phyloP scores from a whole-genome alignment of 2,329 filamentous ascomycete genomes.

The Ophidiomyces ophidiicola region DNA sequence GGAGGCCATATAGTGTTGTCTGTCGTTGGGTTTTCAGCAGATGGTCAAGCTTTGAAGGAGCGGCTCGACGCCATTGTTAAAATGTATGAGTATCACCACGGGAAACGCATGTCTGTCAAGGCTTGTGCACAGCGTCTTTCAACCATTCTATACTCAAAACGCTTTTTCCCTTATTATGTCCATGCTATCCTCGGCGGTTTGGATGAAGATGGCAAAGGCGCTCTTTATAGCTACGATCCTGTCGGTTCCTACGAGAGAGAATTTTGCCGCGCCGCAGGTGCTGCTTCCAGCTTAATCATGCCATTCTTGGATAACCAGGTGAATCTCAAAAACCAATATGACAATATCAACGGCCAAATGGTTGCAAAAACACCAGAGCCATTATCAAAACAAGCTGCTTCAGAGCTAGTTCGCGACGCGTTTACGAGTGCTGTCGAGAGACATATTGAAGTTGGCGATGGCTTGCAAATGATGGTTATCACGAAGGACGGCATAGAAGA shows the following conservation, averaged over 20 bases:
- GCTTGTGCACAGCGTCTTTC: slow-evolving; percentile 91
- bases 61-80: slow-evolving; percentile 89
- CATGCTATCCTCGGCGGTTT: slow-evolving; percentile 86
- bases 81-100: slow-evolving; percentile 97
- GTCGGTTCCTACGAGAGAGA: slow-evolving; percentile 96
- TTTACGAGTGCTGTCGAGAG: slow-evolving; percentile 97
- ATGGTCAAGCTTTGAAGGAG: slow-evolving; percentile 87
- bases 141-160: slow-evolving; percentile 92
- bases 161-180: slow-evolving; percentile 98
- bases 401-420: slow-evolving; percentile 85
- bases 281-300: slow-evolving; percentile 91
- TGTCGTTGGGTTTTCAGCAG: slow-evolving; percentile 89
- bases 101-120: slow-evolving; percentile 87
- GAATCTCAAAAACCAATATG: slow-evolving; percentile 98
- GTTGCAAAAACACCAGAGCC: slow-evolving; percentile 49
- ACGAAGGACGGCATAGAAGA: slow-evolving; percentile 82
- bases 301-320: slow-evolving; percentile 99
- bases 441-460: slow-evolving; percentile 97
- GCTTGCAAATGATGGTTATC: slow-evolving; percentile 88
- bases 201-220: slow-evolving; percentile 87
- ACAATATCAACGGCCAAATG: slow-evolving; percentile 73
- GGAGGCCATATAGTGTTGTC: slow-evolving; percentile 81
- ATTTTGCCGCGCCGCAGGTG: slow-evolving; percentile 86
- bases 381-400: slow-evolving; percentile 59
- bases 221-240: slow-evolving; percentile 93